Conservation (phyloP, 352 stramenopile species). For the Aphanomyces invadans region DNA sequence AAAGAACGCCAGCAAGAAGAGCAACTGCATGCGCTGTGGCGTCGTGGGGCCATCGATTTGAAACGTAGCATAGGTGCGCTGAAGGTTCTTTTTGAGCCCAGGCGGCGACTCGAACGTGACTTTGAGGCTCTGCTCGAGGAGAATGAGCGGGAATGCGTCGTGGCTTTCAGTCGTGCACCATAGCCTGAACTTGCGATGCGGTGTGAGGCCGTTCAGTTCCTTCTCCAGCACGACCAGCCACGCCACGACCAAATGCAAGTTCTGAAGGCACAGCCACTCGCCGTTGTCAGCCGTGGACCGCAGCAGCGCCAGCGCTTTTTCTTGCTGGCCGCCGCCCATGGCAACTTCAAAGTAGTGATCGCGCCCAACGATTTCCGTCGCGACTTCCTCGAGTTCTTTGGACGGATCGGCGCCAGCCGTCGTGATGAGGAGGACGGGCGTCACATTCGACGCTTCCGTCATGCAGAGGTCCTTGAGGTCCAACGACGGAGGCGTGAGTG, state of each 20-base stretch:
- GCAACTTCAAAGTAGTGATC: conserved; percentile 89
- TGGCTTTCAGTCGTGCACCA: conserved; percentile 93
- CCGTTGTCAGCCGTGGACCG: conserved; percentile 66
- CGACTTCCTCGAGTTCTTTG: conserved; percentile 90
- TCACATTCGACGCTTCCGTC: conserved; percentile 64
- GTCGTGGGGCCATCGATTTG: conserved; percentile 39
- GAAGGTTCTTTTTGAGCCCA: conserved; percentile 93
- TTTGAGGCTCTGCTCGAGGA: conserved; percentile 91
- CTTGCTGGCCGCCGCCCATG: conserved; percentile 92
- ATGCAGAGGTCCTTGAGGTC: conserved; percentile 62
- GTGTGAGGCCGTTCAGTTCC: conserved; percentile 57
- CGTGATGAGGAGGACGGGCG: conserved; percentile 87
- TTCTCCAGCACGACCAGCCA: conserved; percentile 92
- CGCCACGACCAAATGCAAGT: conserved; percentile 91
- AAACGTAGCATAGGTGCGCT: conserved; percentile 88
- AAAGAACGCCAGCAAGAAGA: conserved; percentile 88
- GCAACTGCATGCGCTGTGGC: conserved; percentile 45
- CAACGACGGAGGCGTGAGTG: conserved; percentile 69
- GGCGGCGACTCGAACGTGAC: conserved; percentile 93
- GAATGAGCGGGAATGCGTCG: conserved; percentile 81
- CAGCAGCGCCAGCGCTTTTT: conserved; percentile 83
- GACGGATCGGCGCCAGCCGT: conserved; percentile 90
- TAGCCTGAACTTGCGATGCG: conserved; percentile 87
- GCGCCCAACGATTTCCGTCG: conserved; percentile 67
- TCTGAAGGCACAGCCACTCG: conserved; percentile 94